Percentiles rank a stretch among this genome's conserved stretches.
Evolutionary conservation across 2,329 filamentous ascomycete species (phyloP).

Genomic region (Pseudopyrenochaeta lycopersici): DNA sequence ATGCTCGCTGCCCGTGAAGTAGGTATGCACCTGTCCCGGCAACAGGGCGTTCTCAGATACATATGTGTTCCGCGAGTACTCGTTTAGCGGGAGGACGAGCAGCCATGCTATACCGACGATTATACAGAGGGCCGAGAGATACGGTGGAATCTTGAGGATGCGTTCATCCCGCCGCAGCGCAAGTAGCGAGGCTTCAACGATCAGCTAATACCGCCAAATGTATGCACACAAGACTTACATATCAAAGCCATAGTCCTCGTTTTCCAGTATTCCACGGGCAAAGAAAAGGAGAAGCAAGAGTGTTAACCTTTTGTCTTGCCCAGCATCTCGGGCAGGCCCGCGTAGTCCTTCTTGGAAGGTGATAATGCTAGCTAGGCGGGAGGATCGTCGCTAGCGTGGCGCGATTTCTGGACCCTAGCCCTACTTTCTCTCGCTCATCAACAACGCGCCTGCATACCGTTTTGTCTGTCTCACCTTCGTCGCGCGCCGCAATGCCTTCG

Average conservation of each 20-base stretch:
- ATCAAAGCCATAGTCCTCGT: constrained; percentile 44
- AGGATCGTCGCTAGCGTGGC: constrained; percentile 22
- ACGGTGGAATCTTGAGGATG: constrained; percentile 83
- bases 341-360: constrained; percentile 22
- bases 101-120: constrained; percentile 89
- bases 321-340: constrained; percentile 12
- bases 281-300: constrained; percentile 10
- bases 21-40: constrained; percentile 96
- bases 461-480: constrained; percentile 11
- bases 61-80: constrained; percentile 92
- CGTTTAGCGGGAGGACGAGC: constrained; percentile 84
- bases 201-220: constrained; percentile 17
- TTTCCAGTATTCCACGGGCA: constrained; percentile 13
- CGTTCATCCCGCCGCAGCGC: constrained; percentile 81
- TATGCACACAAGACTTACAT: constrained; percentile 30
- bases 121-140: constrained; percentile 86
- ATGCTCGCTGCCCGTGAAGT: constrained; percentile 96
- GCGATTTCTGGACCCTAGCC: constrained; percentile 20
- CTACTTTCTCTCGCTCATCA: constrained; percentile 11
- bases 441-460: constrained; percentile 19
- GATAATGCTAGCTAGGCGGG: constrained; percentile 17
- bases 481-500: constrained; percentile 50
- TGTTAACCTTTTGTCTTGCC: constrained; percentile 20
- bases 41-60: constrained; percentile 97
- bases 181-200: constrained; percentile 62